Percentiles rank a stretch among this genome's conserved stretches.
phyloP scores from a whole-genome alignment of 345 rosid genomes.

The Aethionema arabicum region DNA sequence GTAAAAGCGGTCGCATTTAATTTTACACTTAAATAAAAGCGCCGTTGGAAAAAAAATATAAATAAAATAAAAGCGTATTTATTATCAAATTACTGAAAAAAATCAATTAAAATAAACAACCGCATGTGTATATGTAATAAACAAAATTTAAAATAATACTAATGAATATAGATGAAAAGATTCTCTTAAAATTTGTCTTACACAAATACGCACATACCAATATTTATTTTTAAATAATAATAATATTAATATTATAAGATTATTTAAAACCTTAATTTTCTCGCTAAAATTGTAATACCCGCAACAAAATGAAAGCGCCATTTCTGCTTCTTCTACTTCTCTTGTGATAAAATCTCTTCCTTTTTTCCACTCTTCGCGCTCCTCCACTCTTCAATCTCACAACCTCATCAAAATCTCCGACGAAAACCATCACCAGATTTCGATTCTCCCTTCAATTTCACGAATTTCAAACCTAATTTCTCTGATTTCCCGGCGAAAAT shows the following conservation, averaged over 20 bases:
- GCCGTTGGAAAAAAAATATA: no score
- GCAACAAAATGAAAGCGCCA: slow-evolving; percentile 31
- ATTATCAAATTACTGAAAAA: not conserved
- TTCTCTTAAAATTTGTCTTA: not conserved
- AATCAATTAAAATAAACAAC: not conserved
- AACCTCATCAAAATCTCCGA: slow-evolving; percentile 3
- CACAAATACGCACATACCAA: no score
- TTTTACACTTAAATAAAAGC: no score
- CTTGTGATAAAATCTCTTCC: slow-evolving; percentile 21
- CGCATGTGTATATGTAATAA: slow-evolving; percentile 14
- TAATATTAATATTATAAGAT: no score
- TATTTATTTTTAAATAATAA: no score
- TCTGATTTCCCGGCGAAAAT: slow-evolving; percentile 26
- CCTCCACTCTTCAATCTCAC: slow-evolving; percentile 11
- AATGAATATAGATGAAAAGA: slow-evolving; percentile 12
- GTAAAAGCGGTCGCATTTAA: no score
- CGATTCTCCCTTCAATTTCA: not conserved
- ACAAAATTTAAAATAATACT: not conserved
- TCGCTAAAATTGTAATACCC: slow-evolving; percentile 28
- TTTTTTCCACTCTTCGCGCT: slow-evolving; percentile 23
- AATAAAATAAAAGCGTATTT: not conserved
- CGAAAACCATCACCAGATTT: not conserved
- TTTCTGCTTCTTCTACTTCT: slow-evolving; percentile 27
- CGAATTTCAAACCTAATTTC: not conserved
- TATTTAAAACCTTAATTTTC: not conserved